Evolutionary conservation across 2,329 filamentous ascomycete genomes (phyloP).

Genomic region (Periconia sp.): DNA sequence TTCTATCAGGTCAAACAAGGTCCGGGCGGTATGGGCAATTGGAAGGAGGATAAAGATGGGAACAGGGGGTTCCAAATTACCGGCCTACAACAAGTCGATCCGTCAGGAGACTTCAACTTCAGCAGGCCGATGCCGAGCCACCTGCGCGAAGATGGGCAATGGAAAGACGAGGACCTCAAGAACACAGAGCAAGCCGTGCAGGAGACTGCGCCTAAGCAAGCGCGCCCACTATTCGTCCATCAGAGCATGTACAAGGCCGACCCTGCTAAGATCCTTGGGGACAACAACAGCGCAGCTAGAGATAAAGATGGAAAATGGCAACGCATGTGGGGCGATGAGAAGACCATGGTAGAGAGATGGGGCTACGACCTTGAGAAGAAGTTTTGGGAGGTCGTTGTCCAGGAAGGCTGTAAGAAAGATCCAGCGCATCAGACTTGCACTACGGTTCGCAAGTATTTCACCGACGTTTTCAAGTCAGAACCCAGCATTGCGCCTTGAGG

Average conservation of each 20-base stretch:
- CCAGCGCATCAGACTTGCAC: background rate
- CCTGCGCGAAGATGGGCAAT: slow-evolving; percentile 14
- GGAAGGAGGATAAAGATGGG: too few species aligned
- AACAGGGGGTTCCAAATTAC: slow-evolving; percentile 18
- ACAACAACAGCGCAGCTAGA: background rate
- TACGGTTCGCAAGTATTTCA: background rate
- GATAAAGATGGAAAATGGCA: background rate
- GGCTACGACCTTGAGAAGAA: background rate
- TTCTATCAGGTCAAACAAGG: slow-evolving; percentile 49
- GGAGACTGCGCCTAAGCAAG: background rate
- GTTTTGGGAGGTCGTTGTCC: background rate
- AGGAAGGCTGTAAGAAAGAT: background rate
- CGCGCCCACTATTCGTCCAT: background rate
- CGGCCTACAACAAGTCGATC: slow-evolving; percentile 28
- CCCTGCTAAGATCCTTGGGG: background rate
- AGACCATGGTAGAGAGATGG: background rate
- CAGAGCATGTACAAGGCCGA: background rate
- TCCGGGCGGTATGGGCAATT: slow-evolving; percentile 9
- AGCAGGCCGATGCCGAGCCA: slow-evolving; percentile 20
- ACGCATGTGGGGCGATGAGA: background rate
- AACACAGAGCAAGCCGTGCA: background rate
- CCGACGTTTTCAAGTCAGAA: background rate
- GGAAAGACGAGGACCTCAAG: slow-evolving; percentile 9
- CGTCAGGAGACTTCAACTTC: slow-evolving; percentile 24
- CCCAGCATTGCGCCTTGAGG: too few species aligned